Percentiles rank a stretch among this genome's conserved stretches.
These are phyloP conservation scores for Tylopilus sp. DNA, from an alignment of 768 basidiomycete genomes.

Conservation along the genomic window DNA sequence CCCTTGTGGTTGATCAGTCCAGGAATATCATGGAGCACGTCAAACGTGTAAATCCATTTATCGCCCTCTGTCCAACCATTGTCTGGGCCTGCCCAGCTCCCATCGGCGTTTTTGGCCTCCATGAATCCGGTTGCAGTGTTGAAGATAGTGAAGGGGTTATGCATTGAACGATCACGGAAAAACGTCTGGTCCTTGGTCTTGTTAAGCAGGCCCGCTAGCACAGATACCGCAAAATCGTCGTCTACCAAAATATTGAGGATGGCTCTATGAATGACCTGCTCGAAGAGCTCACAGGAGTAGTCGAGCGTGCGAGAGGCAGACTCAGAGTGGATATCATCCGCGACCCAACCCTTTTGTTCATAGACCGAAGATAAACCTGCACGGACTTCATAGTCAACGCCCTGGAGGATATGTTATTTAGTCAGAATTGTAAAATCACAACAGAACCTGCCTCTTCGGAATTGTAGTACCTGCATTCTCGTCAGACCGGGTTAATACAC, in stretches of 20 bases:
- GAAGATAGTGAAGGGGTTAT: too few species aligned
- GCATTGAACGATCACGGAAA: slow-evolving; percentile 59
- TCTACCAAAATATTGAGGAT: slow-evolving; percentile 45
- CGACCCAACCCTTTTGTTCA: slow-evolving; percentile 70
- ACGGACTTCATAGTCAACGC: slow-evolving; percentile 77
- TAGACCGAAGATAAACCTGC: slow-evolving; percentile 76
- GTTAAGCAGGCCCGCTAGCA: slow-evolving; percentile 50
- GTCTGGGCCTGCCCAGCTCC: too few species aligned
- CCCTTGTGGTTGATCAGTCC: too few species aligned
- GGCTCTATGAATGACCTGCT: not conserved
- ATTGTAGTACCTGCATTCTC: slow-evolving; percentile 53
- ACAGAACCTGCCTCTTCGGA: slow-evolving; percentile 63
- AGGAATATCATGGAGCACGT: too few species aligned
- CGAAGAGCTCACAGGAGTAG: slow-evolving; percentile 59
- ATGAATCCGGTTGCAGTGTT: too few species aligned
- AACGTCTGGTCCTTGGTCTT: slow-evolving; percentile 48
- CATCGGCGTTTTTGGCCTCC: too few species aligned
- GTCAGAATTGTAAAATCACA: too few species aligned
- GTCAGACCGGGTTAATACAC: not conserved
- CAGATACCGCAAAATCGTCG: slow-evolving; percentile 74
- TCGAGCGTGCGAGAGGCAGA: slow-evolving; percentile 75
- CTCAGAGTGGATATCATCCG: too few species aligned
- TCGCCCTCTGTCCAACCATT: too few species aligned
- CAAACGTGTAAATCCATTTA: too few species aligned
- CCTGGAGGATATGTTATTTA: too few species aligned